A percentile compares a stretch with the other conserved stretches of the same genome.
Conservation (phyloP, 2,329 filamentous ascomycete species). For the Boeremia lycopersici region DNA sequence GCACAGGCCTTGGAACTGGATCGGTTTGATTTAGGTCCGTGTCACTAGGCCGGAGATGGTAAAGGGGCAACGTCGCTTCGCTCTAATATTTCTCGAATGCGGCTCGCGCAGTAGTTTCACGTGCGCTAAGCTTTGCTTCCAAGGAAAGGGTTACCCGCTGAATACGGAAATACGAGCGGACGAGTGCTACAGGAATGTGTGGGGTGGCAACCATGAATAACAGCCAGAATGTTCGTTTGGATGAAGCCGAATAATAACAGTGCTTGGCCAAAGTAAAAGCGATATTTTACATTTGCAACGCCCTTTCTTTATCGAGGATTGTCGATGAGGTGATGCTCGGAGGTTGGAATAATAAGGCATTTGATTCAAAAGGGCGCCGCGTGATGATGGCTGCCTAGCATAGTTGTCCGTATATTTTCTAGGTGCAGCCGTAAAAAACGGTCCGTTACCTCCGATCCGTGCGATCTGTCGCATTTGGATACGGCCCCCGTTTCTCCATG, state of each 20-base stretch:
- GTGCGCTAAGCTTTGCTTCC: slow-evolving; percentile 8
- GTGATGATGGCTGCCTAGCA: slow-evolving; percentile 2
- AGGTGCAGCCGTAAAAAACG: neutral
- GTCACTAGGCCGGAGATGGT: slow-evolving; percentile 10
- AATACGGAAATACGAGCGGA: slow-evolving; percentile 12
- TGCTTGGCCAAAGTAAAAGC: neutral
- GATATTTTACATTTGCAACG: neutral
- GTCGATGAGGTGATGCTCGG: neutral
- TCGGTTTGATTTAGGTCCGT: slow-evolving; percentile 10
- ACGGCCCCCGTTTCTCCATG: neutral
- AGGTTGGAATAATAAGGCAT: neutral
- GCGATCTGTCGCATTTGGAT: slow-evolving; percentile 2
- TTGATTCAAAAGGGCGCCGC: slow-evolving; percentile 7
- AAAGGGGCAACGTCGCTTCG: slow-evolving; percentile 12
- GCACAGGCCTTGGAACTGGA: slow-evolving; percentile 5
- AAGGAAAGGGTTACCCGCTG: neutral
- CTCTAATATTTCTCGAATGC: slow-evolving; percentile 6
- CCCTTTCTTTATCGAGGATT: neutral
- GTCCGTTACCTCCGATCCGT: neutral
- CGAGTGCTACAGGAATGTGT: neutral
- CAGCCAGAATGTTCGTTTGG: neutral
- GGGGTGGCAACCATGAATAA: neutral
- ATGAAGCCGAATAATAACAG: neutral
- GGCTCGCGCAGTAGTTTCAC: slow-evolving; percentile 11
- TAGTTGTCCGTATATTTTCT: neutral